phyloP scores from a whole-genome alignment of 176 grass and related monocot species.

The Oryza glaberrima region DNA sequence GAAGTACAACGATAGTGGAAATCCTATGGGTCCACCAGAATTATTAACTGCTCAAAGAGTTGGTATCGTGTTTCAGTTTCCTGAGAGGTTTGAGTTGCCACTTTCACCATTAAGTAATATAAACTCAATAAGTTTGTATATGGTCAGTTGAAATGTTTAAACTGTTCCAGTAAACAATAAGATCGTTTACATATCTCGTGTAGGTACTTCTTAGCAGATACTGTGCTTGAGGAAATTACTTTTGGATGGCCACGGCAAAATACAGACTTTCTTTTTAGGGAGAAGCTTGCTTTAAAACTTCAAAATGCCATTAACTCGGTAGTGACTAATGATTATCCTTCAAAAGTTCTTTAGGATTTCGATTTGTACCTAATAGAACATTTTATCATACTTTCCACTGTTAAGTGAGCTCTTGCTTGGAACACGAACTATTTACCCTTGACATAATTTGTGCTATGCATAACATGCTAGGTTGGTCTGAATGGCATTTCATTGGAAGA shows the following conservation, averaged over 20 bases:
- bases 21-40: conserved; percentile 44
- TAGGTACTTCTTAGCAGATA: conserved; percentile 93
- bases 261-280: conserved; percentile 54
- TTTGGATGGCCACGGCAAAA: conserved; percentile 94
- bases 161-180: neutral
- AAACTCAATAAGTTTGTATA: neutral
- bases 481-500: conserved; percentile 76
- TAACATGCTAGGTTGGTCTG: conserved; percentile 68
- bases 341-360: neutral
- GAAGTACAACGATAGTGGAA: conserved; percentile 65
- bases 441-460: neutral
- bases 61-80: conserved; percentile 98
- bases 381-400: neutral
- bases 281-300: conserved; percentile 65
- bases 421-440: neutral
- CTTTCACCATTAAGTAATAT: conserved; percentile 24
- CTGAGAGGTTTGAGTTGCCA: conserved; percentile 72
- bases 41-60: conserved; percentile 63
- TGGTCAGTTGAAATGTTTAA: neutral
- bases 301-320: conserved; percentile 79
- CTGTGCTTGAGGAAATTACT: conserved; percentile 84
- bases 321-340: conserved; percentile 31
- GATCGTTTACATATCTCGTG: neutral
- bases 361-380: neutral
- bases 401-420: conserved; percentile 4